Base-by-base conservation (phyloP, 2,329 filamentous ascomycete species). In the Stagonosporopsis vannaccii region DNA sequence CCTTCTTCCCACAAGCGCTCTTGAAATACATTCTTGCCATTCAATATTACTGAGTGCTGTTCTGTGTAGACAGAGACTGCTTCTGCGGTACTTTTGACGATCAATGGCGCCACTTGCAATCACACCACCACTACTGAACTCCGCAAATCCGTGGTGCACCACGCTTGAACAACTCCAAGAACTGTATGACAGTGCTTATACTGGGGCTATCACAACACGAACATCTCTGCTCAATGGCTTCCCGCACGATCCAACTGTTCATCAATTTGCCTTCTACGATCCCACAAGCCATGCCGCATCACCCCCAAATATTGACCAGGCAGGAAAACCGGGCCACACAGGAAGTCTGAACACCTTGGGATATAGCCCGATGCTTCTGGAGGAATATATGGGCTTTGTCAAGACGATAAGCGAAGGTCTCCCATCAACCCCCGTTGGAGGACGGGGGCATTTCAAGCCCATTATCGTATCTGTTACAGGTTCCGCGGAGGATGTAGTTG, bases 121-220 rank as follows among this genome's bases (percentile, higher is more conserved):
- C 57, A 65, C 79, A 39, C 89, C 88, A 0, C 88, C 89, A 0
- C 79, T 94, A 6, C 79, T 92, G 61, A 93, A 93, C 76, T 90
- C 89, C 0, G 85, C 90, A 26, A 88, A 85, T 45, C 90, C 90
- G 0, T 92, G 90, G 90, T 89, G 90, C 23, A 91, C 89, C 0
- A 85, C 83, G 2, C 73, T 83, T 5, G 79, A 82, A 4, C 85
- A 92, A 60, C 82, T 93, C 4, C 72, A 78, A 35, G 75, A 76
- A 2, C 83, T 93, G 6, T 90, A 90, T 68, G 71, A 78, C 26
- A 87, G 81, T 45, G 79, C 83, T 0, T 78, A 84, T 49, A 92
- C 87, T 0, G 90, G 90, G 56, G 90, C 89, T 13, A 84, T 93
- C 28, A 93, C 90, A 1, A 90, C 87, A 2, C 82, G 90, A 12